Percentiles rank a stretch among this genome's conserved stretches.
Conservation (phyloP, 208 protist genomes). For the Crithidia sp. region DNA sequence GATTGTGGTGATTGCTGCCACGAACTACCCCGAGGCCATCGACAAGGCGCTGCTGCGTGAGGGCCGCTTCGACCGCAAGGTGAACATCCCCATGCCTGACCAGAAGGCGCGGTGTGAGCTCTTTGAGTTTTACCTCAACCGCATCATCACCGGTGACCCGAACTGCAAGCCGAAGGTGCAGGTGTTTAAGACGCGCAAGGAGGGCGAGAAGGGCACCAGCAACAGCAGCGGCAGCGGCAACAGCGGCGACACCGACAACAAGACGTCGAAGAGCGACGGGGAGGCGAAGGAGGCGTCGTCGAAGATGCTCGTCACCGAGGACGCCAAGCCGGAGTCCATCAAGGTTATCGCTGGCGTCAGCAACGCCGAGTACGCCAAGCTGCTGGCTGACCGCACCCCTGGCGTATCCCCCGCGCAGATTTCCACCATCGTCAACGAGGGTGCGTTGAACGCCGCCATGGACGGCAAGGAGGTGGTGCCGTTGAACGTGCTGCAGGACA, state of each 20-base stretch:
- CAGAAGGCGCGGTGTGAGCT: constrained; percentile 81
- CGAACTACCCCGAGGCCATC: constrained; percentile 96
- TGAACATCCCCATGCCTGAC: constrained; percentile 94
- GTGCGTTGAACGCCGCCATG: constrained; percentile 91
- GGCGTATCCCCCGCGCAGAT: constrained; percentile 96
- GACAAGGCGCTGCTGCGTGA: constrained; percentile 94
- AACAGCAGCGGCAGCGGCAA: not conserved
- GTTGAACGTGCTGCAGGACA: constrained; percentile 77
- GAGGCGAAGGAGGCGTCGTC: constrained; percentile 17
- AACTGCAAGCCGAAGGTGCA: constrained; percentile 87
- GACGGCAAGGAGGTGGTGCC: constrained; percentile 76
- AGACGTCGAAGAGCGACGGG: constrained; percentile 12
- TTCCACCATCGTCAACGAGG: constrained; percentile 97
- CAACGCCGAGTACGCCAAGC: constrained; percentile 77
- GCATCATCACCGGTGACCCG: constrained; percentile 87
- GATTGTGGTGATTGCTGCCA: constrained; percentile 98
- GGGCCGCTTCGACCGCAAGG: constrained; percentile 93
- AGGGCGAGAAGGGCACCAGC: constrained; percentile 22
- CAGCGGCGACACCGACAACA: not conserved
- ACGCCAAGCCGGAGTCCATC: constrained; percentile 39
- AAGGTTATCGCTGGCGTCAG: constrained; percentile 85
- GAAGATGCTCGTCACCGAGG: constrained; percentile 37
- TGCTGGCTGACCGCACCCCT: constrained; percentile 89
- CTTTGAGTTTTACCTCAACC: constrained; percentile 91
- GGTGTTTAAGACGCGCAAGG: constrained; percentile 67